Evolutionary conservation across 306 rosid species (phyloP).

Genomic region (Parietaria judaica): DNA sequence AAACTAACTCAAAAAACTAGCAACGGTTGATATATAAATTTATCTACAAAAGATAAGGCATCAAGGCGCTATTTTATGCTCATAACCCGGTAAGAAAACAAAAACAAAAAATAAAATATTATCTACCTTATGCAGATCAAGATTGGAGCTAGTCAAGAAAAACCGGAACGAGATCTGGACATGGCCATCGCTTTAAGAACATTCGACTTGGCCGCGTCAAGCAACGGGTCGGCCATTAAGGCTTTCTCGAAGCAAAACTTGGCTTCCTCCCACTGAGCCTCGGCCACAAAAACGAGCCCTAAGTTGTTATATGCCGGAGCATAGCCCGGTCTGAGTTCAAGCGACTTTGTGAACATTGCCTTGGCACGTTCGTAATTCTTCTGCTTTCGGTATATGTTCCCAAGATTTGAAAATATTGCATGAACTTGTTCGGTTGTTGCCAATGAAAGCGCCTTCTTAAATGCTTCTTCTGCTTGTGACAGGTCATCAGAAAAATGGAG

Average conservation of each 20-base stretch:
- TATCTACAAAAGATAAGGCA: no score
- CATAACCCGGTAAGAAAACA: no score
- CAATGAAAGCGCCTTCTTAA: conserved; percentile 64
- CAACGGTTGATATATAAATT: no score
- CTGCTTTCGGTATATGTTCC: conserved; percentile 78
- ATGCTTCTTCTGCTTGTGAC: conserved; percentile 67
- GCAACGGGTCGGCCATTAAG: conserved; percentile 64
- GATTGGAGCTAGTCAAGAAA: conserved; percentile 34
- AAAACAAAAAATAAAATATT: not conserved
- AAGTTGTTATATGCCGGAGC: conserved; percentile 89
- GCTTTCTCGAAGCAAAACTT: conserved; percentile 81
- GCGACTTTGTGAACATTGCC: conserved; percentile 85
- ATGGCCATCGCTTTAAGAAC: conserved; percentile 52
- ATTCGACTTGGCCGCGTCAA: conserved; percentile 88
- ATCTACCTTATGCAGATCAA: conserved; percentile 20
- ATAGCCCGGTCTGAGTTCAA: conserved; percentile 80
- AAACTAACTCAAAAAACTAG: no score
- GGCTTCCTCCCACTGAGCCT: conserved; percentile 87
- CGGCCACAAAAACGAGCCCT: conserved; percentile 88
- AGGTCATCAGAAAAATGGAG: conserved; percentile 73
- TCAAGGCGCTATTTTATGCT: no score
- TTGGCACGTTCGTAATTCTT: conserved; percentile 78
- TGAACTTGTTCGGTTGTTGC: conserved; percentile 55
- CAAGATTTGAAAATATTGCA: conserved; percentile 71
- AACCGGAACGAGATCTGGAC: conserved; percentile 40